phyloP scores from a whole-genome alignment of 768 basidiomycete genomes.

The Phanerochaete sordida region DNA sequence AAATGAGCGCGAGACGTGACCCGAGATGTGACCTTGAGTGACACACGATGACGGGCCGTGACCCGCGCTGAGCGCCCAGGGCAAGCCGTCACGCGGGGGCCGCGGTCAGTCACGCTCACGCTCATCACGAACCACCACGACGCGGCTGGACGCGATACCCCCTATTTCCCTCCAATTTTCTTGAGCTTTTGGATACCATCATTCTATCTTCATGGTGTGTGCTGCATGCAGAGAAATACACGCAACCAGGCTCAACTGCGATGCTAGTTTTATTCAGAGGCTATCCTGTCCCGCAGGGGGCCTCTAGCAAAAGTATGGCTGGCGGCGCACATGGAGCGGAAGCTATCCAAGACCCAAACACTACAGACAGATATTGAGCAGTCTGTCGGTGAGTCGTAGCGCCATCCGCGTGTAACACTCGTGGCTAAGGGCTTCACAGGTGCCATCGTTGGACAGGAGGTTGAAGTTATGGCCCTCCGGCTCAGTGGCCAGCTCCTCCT shows the following conservation, averaged over 20 bases:
- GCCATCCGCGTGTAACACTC: not conserved
- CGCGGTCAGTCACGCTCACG: constrained; percentile 7
- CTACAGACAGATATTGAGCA: constrained; percentile 94
- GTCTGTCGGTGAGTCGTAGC: constrained; percentile 69
- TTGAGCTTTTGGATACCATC: constrained; percentile 7
- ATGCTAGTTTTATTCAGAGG: constrained; percentile 84
- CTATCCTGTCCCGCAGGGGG: constrained; percentile 89
- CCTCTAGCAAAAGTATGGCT: constrained; percentile 98
- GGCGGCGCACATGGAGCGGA: constrained; percentile 97
- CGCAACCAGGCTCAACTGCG: not conserved
- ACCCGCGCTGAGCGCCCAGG: not conserved
- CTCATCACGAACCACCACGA: constrained; percentile 10
- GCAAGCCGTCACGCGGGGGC: not conserved
- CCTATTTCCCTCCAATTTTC: not conserved
- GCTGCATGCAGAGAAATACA: not conserved
- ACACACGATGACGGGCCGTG: not conserved
- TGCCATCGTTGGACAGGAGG: constrained; percentile 92
- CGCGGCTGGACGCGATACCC: constrained; percentile 8
- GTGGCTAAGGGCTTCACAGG: constrained; percentile 36
- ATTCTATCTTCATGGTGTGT: constrained; percentile 11
- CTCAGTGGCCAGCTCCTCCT: constrained; percentile 95
- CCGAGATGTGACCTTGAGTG: not conserved
- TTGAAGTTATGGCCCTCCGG: constrained; percentile 90
- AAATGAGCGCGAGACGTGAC: not conserved
- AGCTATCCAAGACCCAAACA: constrained; percentile 94